These are phyloP conservation scores for Termitomyces sp. DNA, from an alignment of 768 basidiomycete genomes.

Conservation along the genomic window DNA sequence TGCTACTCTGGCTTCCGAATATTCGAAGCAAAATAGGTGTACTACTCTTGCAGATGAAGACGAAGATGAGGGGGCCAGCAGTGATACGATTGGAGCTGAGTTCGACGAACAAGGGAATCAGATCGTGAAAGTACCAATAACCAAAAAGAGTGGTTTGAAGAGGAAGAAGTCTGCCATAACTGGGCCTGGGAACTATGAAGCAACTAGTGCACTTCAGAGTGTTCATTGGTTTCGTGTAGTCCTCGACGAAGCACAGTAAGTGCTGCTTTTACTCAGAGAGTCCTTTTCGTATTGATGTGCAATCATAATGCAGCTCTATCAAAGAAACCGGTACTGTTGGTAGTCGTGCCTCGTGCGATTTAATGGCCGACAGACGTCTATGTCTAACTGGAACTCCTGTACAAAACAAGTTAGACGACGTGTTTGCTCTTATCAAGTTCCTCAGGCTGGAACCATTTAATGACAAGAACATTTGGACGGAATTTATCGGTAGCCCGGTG, in stretches of 20 bases:
- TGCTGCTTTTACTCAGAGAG: background rate
- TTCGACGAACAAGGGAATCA: slow-evolving; percentile 65
- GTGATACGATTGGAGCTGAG: slow-evolving; percentile 58
- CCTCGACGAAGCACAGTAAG: slow-evolving; percentile 92
- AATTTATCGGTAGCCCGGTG: slow-evolving; percentile 88
- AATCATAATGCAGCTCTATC: slow-evolving; percentile 69
- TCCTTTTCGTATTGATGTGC: background rate
- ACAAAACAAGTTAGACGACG: slow-evolving; percentile 98
- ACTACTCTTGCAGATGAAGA: slow-evolving; percentile 66
- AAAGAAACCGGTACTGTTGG: slow-evolving; percentile 95
- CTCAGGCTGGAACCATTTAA: slow-evolving; percentile 87
- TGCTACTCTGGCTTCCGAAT: slow-evolving; percentile 92
- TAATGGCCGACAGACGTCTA: slow-evolving; percentile 87
- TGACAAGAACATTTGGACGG: slow-evolving; percentile 90
- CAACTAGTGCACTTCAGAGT: slow-evolving; percentile 82
- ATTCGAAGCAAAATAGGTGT: slow-evolving; percentile 79
- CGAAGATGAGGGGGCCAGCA: slow-evolving; percentile 63
- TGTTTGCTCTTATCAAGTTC: slow-evolving; percentile 96
- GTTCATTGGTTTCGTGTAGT: slow-evolving; percentile 97
- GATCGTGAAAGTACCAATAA: slow-evolving; percentile 51
- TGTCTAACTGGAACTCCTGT: slow-evolving; percentile 98
- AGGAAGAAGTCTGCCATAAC: slow-evolving; percentile 47
- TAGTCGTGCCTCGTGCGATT: slow-evolving; percentile 91
- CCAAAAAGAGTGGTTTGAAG: slow-evolving; percentile 66
- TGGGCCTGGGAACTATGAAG: slow-evolving; percentile 32